Conservation (phyloP, 306 rosid species). For the Malus orientalis region DNA sequence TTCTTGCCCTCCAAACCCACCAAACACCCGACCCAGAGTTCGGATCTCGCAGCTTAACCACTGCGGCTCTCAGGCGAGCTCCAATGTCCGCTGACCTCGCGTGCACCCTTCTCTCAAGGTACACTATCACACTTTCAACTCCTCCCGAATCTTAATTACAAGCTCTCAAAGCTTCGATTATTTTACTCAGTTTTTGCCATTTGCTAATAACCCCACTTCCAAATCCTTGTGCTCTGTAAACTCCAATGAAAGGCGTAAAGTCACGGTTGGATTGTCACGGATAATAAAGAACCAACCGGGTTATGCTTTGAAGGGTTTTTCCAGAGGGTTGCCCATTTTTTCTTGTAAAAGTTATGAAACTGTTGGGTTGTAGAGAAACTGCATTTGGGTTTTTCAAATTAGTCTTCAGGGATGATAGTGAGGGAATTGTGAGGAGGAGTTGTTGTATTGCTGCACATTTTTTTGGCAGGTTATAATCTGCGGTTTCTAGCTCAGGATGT, state of each 20-base stretch:
- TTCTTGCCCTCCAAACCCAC: not conserved
- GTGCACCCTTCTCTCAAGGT: slow-evolving; percentile 20
- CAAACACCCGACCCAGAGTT: not conserved
- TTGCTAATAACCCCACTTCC: slow-evolving; percentile 8
- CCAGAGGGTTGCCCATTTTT: slow-evolving; percentile 41
- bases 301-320: slow-evolving; percentile 37
- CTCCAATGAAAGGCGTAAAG: slow-evolving; percentile 48
- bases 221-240: slow-evolving; percentile 27
- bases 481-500: slow-evolving; percentile 55
- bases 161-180: slow-evolving; percentile 19
- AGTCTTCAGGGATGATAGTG: slow-evolving; percentile 39
- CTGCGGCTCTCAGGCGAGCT: slow-evolving; percentile 15
- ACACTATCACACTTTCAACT: slow-evolving; percentile 12
- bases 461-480: slow-evolving; percentile 38
- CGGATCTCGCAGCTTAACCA: not conserved
- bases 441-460: slow-evolving; percentile 51
- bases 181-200: slow-evolving; percentile 58
- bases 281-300: slow-evolving; percentile 35
- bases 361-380: slow-evolving; percentile 30
- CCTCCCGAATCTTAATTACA: slow-evolving; percentile 16
- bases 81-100: slow-evolving; percentile 42
- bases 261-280: slow-evolving; percentile 44
- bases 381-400: slow-evolving; percentile 67
- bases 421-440: slow-evolving; percentile 21
- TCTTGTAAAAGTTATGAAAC: slow-evolving; percentile 39